Percentiles rank a stretch among this genome's conserved stretches.
phyloP scores from a whole-genome alignment of 352 stramenopile genomes.

The Phytophthora chlamydospora region DNA sequence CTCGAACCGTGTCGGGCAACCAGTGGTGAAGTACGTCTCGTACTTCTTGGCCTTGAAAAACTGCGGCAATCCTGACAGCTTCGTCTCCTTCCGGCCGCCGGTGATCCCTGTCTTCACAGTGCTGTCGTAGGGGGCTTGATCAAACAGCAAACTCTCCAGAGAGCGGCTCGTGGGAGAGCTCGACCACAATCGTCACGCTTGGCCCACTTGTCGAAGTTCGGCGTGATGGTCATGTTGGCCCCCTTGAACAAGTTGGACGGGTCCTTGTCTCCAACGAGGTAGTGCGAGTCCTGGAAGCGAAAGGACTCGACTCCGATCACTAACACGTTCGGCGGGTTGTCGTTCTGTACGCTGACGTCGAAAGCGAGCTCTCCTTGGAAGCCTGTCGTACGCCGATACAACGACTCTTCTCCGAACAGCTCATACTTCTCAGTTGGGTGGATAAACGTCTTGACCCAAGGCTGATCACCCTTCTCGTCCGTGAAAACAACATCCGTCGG shows the following conservation, averaged over 20 bases:
- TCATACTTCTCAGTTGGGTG: slow-evolving; percentile 19
- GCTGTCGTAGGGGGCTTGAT: slow-evolving; percentile 58
- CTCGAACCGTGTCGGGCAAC: slow-evolving; percentile 31
- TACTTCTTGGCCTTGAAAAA: slow-evolving; percentile 53
- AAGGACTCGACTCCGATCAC: slow-evolving; percentile 21
- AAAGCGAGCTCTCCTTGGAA: slow-evolving; percentile 22
- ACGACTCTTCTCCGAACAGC: slow-evolving; percentile 9
- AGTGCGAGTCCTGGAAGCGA: slow-evolving; percentile 17
- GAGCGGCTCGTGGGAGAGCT: slow-evolving; percentile 62
- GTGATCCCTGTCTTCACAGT: slow-evolving; percentile 49
- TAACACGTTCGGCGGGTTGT: slow-evolving; percentile 13
- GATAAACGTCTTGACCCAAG: slow-evolving; percentile 15
- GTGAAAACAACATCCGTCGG: slow-evolving; percentile 5
- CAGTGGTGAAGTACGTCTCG: slow-evolving; percentile 59
- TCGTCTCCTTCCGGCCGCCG: slow-evolving; percentile 26
- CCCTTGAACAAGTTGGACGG: slow-evolving; percentile 40
- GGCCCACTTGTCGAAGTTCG: slow-evolving; percentile 54
- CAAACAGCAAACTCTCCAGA: slow-evolving; percentile 61
- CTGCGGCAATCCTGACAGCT: slow-evolving; percentile 50
- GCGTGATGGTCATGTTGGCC: slow-evolving; percentile 38
- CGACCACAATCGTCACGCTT: slow-evolving; percentile 54
- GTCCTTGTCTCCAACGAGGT: slow-evolving; percentile 26
- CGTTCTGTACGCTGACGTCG: slow-evolving; percentile 4
- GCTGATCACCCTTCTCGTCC: not conserved
- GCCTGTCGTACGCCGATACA: slow-evolving; percentile 18